Evolutionary conservation across 1,139 yeast species (phyloP).

Genomic region (Geotrichum klebahnii): DNA sequence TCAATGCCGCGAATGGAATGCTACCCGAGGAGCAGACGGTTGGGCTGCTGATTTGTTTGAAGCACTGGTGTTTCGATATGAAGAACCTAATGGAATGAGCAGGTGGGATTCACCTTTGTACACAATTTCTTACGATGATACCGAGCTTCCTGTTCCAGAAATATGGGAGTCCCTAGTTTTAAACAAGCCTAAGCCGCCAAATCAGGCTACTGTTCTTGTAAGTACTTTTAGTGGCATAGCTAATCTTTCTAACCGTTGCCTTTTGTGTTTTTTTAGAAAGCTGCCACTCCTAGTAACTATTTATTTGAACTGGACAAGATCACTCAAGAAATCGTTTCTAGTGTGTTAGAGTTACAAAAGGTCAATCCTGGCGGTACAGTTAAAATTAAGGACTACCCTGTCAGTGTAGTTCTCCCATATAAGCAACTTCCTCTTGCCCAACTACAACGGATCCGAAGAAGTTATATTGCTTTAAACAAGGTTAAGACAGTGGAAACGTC

Average conservation of each 20-base stretch:
- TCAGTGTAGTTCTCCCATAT: slow-evolving; percentile 59
- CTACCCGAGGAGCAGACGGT: slow-evolving; percentile 34
- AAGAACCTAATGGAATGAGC: slow-evolving; percentile 81
- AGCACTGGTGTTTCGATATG: slow-evolving; percentile 78
- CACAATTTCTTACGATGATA: slow-evolving; percentile 58
- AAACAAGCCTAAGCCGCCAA: slow-evolving; percentile 50
- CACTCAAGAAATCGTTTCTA: slow-evolving; percentile 60
- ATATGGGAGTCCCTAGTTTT: slow-evolving; percentile 70
- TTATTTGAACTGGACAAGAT: slow-evolving; percentile 72
- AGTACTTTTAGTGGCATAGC: not conserved
- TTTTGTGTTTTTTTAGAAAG: slow-evolving; percentile 40
- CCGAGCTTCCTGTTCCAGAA: slow-evolving; percentile 58
- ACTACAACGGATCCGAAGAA: slow-evolving; percentile 76
- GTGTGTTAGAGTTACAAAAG: slow-evolving; percentile 59
- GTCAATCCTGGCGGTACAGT: slow-evolving; percentile 51
- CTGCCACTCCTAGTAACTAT: slow-evolving; percentile 76
- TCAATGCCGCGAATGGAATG: slow-evolving; percentile 62
- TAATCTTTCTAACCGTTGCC: not conserved
- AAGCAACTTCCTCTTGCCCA: slow-evolving; percentile 65
- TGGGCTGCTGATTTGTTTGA: slow-evolving; percentile 71
- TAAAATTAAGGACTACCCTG: slow-evolving; percentile 40
- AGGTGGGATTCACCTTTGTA: slow-evolving; percentile 95
- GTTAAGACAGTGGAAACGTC: slow-evolving; percentile 64
- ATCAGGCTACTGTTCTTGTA: slow-evolving; percentile 38
- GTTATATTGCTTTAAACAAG: slow-evolving; percentile 72